Base-by-base conservation (phyloP, 192 early-diverging fungal genomes). In the Pilaira anomala region DNA sequence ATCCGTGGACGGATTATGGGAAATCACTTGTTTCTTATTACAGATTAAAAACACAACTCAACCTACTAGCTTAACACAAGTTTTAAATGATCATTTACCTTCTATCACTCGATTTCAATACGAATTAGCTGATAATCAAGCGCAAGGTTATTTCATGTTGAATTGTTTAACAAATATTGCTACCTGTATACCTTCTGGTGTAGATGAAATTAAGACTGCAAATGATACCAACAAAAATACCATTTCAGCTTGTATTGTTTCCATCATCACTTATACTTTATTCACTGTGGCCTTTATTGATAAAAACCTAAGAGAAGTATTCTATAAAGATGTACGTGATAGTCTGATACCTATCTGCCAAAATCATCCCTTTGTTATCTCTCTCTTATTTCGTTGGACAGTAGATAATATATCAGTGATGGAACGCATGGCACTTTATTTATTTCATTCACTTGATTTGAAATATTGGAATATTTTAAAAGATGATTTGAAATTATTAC, bases 271-370 rank as follows among this genome's bases (percentile, higher is more conserved):
- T 2, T 71, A 70, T 61, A 61, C 76, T 13, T 41, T 82, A 5
- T 60, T 79, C 14, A 69, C 69, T 36, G 67, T 70, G 5, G 75
- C 78, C 0, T 82, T 73, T 60, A 29, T 82, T 22, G 65, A 81
- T 52, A 36, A 36, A 1, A 67, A 69, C 22, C 54, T 77, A 13
- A 48, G 73, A 28, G 62, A 67, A 11, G 60, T 76, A 33, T 69
- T 71, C n/a, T 74, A 72, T 29, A 82, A 79, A 28, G 73, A 76
- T 18, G 66, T 70, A 0, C 73, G 78, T 18, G 78, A 82, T 62
- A 61, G 65, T 13, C 57, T 79, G 29, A 59, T 65, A 16, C 62
- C 69, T 6, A 61, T 82, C 12, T 79, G 77, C 48, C 64, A 65
- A 9, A 45, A 52, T 3, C 68, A 75, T 28, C 66, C 80, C 0